Conservation (phyloP, 2,329 filamentous ascomycete species). For the Beauveria scarabaeidicola region DNA sequence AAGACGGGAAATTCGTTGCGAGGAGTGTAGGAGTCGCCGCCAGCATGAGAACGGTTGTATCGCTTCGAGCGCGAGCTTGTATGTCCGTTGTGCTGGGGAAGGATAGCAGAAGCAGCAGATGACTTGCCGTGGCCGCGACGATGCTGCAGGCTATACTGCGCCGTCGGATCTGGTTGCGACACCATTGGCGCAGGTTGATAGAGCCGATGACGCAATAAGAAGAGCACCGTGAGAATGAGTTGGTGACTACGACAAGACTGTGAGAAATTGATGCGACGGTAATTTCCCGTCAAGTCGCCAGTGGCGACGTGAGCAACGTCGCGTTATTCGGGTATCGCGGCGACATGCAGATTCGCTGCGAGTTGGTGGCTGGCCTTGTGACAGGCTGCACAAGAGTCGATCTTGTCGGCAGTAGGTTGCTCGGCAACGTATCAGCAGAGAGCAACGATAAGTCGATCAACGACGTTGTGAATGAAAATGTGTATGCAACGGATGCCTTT, state of each 20-base stretch:
- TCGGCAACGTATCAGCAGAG: not conserved
- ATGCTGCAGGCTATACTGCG: conserved; percentile 12
- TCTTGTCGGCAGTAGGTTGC: not conserved
- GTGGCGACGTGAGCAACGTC: conserved; percentile 2
- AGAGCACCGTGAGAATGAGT: not conserved
- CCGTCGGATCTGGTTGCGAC: conserved; percentile 46
- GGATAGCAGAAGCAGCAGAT: conserved; percentile 45
- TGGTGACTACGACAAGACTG: not conserved
- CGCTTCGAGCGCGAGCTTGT: conserved; percentile 54
- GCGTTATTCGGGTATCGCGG: not conserved
- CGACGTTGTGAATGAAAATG: not conserved
- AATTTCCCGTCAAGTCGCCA: not conserved
- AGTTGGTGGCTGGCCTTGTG: not conserved
- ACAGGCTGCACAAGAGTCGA: conserved; percentile 7
- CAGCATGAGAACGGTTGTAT: conserved; percentile 74
- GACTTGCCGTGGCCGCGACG: conserved; percentile 40
- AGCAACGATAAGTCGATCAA: not conserved
- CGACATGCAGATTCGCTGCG: not conserved
- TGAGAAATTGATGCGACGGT: not conserved
- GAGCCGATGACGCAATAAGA: not conserved
- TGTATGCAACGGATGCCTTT: not conserved
- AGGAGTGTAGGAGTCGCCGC: conserved; percentile 57
- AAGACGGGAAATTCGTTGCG: conserved; percentile 94
- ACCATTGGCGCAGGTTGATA: conserved; percentile 38
- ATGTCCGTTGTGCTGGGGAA: conserved; percentile 16